Conservation (phyloP, 2,329 filamentous ascomycete genomes). For the Daldinia sp. region DNA sequence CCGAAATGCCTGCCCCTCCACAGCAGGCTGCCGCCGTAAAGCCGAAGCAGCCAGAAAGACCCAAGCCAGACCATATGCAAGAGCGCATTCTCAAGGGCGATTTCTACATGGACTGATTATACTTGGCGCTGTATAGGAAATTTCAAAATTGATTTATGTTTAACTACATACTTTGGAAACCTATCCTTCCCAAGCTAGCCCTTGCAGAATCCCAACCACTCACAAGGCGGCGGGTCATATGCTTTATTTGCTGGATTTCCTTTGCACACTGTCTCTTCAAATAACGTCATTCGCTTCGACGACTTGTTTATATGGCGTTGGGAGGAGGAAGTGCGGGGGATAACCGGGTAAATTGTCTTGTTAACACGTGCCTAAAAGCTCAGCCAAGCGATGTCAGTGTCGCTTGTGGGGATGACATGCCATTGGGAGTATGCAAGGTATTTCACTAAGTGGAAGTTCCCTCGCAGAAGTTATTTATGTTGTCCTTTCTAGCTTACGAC, state of each 20-base stretch:
- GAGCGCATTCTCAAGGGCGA: constrained; percentile 98
- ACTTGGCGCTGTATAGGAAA: constrained; percentile 5
- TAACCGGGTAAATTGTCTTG: constrained; percentile 33
- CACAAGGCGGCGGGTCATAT: constrained; percentile 17
- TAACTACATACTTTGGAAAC: neutral
- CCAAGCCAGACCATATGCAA: constrained; percentile 93
- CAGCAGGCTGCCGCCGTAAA: constrained; percentile 61
- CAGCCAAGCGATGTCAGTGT: neutral
- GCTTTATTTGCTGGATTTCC: constrained; percentile 38
- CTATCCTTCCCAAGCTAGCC: neutral
- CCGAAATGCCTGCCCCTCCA: constrained; percentile 70
- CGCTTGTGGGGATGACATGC: constrained; percentile 38
- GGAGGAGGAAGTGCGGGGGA: constrained; percentile 29
- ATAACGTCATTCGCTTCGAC: constrained; percentile 45
- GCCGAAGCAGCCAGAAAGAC: constrained; percentile 61
- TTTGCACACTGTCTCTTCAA: constrained; percentile 36
- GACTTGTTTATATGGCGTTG: constrained; percentile 41
- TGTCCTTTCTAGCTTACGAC: neutral
- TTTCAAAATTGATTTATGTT: constrained; percentile 5
- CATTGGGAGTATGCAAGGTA: constrained; percentile 10
- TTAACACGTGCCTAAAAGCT: constrained; percentile 4
- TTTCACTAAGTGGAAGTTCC: neutral
- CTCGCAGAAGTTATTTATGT: constrained; percentile 3
- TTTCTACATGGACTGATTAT: constrained; percentile 90
- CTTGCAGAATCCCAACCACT: constrained; percentile 2